A percentile compares a stretch with the other conserved stretches of the same genome.
These are phyloP conservation scores for Kondoa malvinella DNA, from an alignment of 768 basidiomycete species.

Conservation along the genomic window DNA sequence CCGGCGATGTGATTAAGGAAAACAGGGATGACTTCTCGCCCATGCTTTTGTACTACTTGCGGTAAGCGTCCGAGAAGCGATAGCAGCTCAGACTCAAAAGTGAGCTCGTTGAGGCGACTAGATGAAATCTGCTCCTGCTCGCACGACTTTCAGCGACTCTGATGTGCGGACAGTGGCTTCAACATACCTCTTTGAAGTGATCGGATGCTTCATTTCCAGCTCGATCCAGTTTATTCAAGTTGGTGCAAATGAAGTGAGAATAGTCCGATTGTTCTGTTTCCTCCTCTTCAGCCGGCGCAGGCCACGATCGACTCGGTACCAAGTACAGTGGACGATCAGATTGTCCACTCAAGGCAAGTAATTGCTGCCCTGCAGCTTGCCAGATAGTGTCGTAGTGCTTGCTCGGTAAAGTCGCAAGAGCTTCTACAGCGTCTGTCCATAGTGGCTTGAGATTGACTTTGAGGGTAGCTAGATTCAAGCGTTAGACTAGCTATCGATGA, in stretches of 20 bases:
- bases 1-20: conserved; percentile 37
- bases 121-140: conserved; percentile 32
- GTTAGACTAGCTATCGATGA: neutral
- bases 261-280: neutral
- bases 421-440: conserved; percentile 56
- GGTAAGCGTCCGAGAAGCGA: conserved; percentile 50
- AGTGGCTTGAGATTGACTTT: conserved; percentile 84
- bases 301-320: neutral
- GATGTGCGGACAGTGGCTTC: neutral
- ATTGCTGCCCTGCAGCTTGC: neutral
- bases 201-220: neutral
- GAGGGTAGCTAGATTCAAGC: conserved; percentile 47
- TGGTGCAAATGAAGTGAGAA: neutral
- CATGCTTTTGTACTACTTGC: conserved; percentile 65
- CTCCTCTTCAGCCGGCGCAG: neutral
- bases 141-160: neutral
- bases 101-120: conserved; percentile 50
- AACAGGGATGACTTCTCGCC: conserved; percentile 65
- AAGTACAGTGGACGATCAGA: neutral
- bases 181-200: neutral
- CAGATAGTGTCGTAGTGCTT: neutral
- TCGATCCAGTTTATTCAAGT: neutral
- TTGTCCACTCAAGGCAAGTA: neutral
- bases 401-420: neutral
- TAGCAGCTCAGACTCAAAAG: conserved; percentile 70